Evolutionary conservation across 1,284 basidiomycete species (phyloP).

Genomic region (Sparassis latifolia): DNA sequence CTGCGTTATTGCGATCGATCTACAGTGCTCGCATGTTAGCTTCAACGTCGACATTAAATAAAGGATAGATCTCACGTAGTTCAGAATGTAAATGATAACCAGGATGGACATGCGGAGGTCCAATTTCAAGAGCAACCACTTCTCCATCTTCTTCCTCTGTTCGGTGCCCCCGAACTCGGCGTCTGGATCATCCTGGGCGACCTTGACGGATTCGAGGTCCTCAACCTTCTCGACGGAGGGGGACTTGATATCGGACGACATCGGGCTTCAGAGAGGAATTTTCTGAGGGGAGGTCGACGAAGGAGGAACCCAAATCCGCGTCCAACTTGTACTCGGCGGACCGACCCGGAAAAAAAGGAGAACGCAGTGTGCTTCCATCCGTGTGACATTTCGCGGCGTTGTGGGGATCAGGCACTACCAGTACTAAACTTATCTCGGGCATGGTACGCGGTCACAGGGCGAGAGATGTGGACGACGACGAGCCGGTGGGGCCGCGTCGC

Average conservation of each 20-base stretch:
- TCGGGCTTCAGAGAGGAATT: background rate
- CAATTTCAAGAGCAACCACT: slow-evolving; percentile 50
- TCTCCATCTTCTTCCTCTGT: slow-evolving; percentile 40
- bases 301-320: background rate
- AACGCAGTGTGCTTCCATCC: no score
- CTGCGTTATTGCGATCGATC: slow-evolving; percentile 64
- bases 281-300: background rate
- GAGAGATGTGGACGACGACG: no score
- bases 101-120: slow-evolving; percentile 62
- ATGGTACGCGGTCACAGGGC: no score
- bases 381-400: no score
- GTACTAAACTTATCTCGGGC: no score
- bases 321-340: background rate
- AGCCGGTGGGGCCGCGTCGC: no score
- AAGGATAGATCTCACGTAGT: slow-evolving; percentile 39
- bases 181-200: slow-evolving; percentile 19
- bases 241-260: background rate
- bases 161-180: slow-evolving; percentile 38
- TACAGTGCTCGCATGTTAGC: slow-evolving; percentile 22
- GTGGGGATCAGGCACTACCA: no score
- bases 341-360: no score
- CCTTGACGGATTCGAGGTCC: slow-evolving; percentile 4
- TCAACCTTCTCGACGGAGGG: slow-evolving; percentile 9
- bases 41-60: no score
- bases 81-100: slow-evolving; percentile 62